These are phyloP conservation scores for Coprinopsis cinerea DNA, from an alignment of 768 basidiomycete genomes.

Conservation along the genomic window DNA sequence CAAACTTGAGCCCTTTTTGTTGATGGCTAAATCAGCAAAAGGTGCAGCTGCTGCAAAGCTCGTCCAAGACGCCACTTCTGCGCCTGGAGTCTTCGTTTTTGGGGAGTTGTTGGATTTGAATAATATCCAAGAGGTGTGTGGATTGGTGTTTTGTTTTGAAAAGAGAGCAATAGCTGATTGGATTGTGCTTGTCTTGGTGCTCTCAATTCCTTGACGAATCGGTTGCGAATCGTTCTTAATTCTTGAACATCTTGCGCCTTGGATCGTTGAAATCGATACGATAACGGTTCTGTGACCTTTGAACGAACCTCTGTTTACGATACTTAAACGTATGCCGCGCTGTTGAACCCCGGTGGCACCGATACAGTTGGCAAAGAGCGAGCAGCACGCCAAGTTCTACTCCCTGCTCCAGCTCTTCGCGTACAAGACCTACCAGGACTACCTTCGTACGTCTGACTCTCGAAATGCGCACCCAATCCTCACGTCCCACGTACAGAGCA, in stretches of 20 bases:
- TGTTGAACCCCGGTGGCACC: neutral
- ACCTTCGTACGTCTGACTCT: constrained; percentile 49
- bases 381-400: constrained; percentile 57
- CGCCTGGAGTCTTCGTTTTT: constrained; percentile 90
- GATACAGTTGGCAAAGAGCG: constrained; percentile 59
- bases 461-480: neutral
- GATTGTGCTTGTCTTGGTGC: neutral
- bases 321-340: too few relatives aligned
- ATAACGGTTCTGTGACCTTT: too few relatives aligned
- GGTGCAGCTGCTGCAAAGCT: constrained; percentile 92
- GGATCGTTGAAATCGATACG: too few relatives aligned
- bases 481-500: too few relatives aligned
- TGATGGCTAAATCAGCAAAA: constrained; percentile 88
- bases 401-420: constrained; percentile 81
- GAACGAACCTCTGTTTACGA: too few relatives aligned
- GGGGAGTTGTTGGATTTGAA: constrained; percentile 79
- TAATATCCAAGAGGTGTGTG: constrained; percentile 73
- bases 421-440: constrained; percentile 83
- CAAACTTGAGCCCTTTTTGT: constrained; percentile 83
- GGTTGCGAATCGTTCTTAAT: neutral
- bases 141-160: neutral
- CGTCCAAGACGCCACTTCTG: constrained; percentile 78
- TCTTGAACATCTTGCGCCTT: neutral
- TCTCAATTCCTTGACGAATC: neutral
- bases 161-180: neutral